Evolutionary conservation across 768 basidiomycete genomes (phyloP), one percentile per base, ranked within the genome.

Genomic region (Boletus rubroflammeus): DNA sequence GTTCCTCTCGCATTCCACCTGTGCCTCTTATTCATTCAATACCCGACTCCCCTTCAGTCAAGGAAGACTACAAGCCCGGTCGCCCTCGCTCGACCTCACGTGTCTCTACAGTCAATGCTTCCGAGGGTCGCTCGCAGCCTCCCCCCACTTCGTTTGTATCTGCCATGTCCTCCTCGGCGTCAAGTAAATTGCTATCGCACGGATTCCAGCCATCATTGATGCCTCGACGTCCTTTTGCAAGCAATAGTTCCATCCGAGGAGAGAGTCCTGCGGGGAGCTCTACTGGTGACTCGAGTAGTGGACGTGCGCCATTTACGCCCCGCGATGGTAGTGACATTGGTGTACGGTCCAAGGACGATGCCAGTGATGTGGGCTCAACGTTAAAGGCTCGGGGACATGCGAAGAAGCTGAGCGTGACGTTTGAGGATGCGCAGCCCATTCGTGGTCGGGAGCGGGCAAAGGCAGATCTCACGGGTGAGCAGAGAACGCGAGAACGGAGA

Each of bases 201-300:
- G 62, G 60, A 3, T 60, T 58, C 56, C 57, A 58, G 39, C 59
- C 58, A 19, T 56, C 64, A 23, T 53, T 65, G 11, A 57, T 64
- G 58, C 75, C 78, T 5, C 72, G 68, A 8, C 81, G 80, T 55
- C 88, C 88, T 6, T 90, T 90, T 65, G 82, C 74, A 6, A 60
- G 70, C 34, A 72, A 63, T 46, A 65, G 74, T 29, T 53, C 62
- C 11, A 6, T 67, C 25, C 69, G 73, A 28, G 74, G 85, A 13
- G 79, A 86, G 55, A 90, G 88, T 62, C 90, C 90, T 13, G 86
- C 86, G 0, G 70, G 70, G 13, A 92, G 90, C 65, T 93, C 90
- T 29, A 90, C 86, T 14, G 90, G 90, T 7, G 90, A 87, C 65
- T 91, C 90, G 55, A 92, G 88, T 57, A 88, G 84, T 62, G 87